Evolutionary conservation across 768 basidiomycete genomes (phyloP).

Genomic region (Termitomyces sp.): DNA sequence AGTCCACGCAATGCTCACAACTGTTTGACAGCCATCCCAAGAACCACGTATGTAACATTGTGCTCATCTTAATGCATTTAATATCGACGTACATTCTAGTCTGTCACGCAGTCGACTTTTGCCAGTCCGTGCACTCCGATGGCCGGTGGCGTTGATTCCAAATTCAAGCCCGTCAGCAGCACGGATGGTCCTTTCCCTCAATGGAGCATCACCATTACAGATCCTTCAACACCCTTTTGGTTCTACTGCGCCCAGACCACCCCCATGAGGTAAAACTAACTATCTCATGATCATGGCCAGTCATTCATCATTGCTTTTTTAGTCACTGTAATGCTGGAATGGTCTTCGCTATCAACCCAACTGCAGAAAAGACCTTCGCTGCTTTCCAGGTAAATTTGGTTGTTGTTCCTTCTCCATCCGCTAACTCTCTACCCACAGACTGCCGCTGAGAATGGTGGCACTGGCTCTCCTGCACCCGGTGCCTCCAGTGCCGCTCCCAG

Average conservation of each 20-base stretch:
- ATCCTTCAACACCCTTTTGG: constrained; percentile 51
- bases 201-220: constrained; percentile 34
- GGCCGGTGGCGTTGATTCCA: constrained; percentile 46
- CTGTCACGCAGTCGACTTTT: constrained; percentile 62
- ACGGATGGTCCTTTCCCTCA: constrained; percentile 1
- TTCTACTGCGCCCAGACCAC: constrained; percentile 55
- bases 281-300: background rate
- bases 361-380: constrained; percentile 40
- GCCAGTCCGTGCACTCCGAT: constrained; percentile 43
- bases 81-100: constrained; percentile 25
- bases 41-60: constrained; percentile 32
- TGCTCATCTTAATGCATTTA: background rate
- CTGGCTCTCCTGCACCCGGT: background rate
- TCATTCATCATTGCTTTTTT: background rate
- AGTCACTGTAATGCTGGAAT: constrained; percentile 53
- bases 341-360: constrained; percentile 61
- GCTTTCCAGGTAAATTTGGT: constrained; percentile 38
- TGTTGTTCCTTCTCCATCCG: background rate
- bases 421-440: background rate
- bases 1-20: background rate
- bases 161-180: constrained; percentile 39
- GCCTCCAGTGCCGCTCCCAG: background rate
- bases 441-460: constrained; percentile 6
- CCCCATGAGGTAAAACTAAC: constrained; percentile 19
- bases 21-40: constrained; percentile 29